These are phyloP conservation scores for Nothophoma quercina DNA, from an alignment of 2,329 filamentous ascomycete genomes.

Conservation along the genomic window DNA sequence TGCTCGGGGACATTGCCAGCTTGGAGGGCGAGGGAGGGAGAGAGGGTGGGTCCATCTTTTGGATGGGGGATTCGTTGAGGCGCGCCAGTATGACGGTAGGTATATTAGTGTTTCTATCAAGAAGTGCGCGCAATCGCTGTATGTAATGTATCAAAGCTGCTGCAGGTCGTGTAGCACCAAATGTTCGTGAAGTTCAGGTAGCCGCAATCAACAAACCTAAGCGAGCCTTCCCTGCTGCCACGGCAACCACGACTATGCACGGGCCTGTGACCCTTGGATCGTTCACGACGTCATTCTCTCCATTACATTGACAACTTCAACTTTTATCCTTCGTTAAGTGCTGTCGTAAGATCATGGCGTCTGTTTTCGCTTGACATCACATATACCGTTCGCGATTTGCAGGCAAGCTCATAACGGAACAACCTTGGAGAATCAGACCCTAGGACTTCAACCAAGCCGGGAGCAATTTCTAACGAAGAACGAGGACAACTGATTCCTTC, in stretches of 20 bases:
- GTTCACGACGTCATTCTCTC: constrained; percentile 10
- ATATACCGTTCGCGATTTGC: too few relatives aligned
- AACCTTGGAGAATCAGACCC: too few relatives aligned
- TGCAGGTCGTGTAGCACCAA: constrained; percentile 18
- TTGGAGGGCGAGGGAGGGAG: constrained; percentile 55
- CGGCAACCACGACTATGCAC: constrained; percentile 42
- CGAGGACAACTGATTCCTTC: too few relatives aligned
- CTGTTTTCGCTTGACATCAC: too few relatives aligned
- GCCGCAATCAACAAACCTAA: constrained; percentile 39
- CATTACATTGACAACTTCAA: not conserved
- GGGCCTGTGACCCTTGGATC: constrained; percentile 15
- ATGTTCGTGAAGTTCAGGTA: constrained; percentile 17
- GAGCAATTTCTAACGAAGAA: too few relatives aligned
- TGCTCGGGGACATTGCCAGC: constrained; percentile 63
- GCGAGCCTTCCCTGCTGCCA: constrained; percentile 27
- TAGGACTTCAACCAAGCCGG: too few relatives aligned
- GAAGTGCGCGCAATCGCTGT: constrained; percentile 12
- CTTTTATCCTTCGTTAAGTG: too few relatives aligned
- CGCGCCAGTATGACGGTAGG: constrained; percentile 47
- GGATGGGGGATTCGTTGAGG: constrained; percentile 47
- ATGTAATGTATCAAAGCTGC: constrained; percentile 16
- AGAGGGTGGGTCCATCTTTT: constrained; percentile 36
- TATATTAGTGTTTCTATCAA: constrained; percentile 3
- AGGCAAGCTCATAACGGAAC: too few relatives aligned
- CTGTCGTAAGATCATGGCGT: too few relatives aligned